A percentile compares a stretch with the other conserved stretches of the same genome.
These are phyloP conservation scores for Chernovozyma sophiae-reginae DNA, from an alignment of 1,139 yeast genomes.

Conservation along the genomic window DNA sequence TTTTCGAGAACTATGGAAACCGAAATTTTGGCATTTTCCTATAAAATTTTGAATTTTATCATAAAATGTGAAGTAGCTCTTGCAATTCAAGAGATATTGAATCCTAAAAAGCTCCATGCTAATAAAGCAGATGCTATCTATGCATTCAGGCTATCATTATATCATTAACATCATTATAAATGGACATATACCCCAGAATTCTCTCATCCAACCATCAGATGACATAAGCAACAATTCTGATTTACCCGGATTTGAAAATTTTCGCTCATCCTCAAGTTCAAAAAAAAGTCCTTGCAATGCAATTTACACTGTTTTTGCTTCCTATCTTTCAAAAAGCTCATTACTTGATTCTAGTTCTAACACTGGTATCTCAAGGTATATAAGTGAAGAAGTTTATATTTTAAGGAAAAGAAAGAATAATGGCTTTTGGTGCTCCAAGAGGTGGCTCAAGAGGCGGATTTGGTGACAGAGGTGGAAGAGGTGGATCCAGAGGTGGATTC, in stretches of 20 bases:
- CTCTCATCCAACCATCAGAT: conserved; percentile 1
- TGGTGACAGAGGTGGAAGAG: conserved; percentile 24
- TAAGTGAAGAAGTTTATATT: neutral
- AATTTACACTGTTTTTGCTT: neutral
- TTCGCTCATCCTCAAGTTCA: conserved; percentile 1
- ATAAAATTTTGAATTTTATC: no score
- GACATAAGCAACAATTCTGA: neutral
- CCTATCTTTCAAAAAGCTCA: neutral
- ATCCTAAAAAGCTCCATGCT: no score
- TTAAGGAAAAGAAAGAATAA: conserved; percentile 8
- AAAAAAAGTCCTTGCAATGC: no score
- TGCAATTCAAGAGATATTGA: no score
- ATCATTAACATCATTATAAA: no score
- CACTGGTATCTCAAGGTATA: neutral
- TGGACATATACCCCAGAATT: neutral
- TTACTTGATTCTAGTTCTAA: neutral
- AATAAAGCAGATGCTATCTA: no score
- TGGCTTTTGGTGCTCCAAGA: conserved; percentile 34
- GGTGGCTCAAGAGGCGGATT: conserved; percentile 52
- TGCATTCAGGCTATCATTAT: no score
- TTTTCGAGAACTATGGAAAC: no score
- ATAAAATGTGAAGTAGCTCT: no score
- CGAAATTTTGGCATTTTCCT: no score
- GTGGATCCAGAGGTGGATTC: conserved; percentile 24
- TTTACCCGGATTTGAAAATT: conserved; percentile 1